Base-by-base conservation (phyloP, 2,329 filamentous ascomycete genomes). In the Clarireedia monteithiana region DNA sequence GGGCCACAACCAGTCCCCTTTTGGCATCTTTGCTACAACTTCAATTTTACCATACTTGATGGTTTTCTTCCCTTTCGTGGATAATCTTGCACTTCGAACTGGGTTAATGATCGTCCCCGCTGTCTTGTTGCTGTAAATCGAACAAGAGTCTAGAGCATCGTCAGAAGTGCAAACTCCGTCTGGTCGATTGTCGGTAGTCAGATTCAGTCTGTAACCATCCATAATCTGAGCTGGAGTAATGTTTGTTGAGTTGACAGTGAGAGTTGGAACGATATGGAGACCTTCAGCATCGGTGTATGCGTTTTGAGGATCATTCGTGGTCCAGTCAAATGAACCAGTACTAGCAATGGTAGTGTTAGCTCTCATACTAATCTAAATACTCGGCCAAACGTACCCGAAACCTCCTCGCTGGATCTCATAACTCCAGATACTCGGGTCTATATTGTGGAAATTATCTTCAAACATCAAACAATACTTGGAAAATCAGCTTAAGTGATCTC, bases 1-100 rank as follows among this genome's bases (percentile, higher is more conserved):
- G 30, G 74, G 77, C 78, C 78, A 81, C 24, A 82, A 65, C 79
- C 79, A 82, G 63, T 81, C 76, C 4, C 79, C 78, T 36, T 66
- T 67, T 6, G 79, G 77, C 61, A 81, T 64, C 58, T 77, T 75
- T 17, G 79, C 79, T 3, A 74, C 72, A 6, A 82, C 76, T 62
- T 82, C 79, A 34, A 82, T 73, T 46, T 73, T 69, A 1, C 77
- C 77, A 61, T 79, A 80, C 40, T 65, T 70, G 60, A 80, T 75
- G 12, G 68, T 70, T 58, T 73, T 73, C 53, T 73, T 77, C 10
- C 73, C 73, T 56, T 71, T 72, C 7, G 77, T 80, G 24, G 70
- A 74, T 9, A 81, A 63, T 12, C 78, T 71, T 6, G 75, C 78
- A 2, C 74, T 77, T 12, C 75, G 71, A 6, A 80, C 73, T 0